A percentile compares a stretch with the other conserved stretches of the same genome.
These are phyloP conservation scores for Pythium guiyangense DNA, from an alignment of 352 stramenopile genomes.

Conservation along the genomic window DNA sequence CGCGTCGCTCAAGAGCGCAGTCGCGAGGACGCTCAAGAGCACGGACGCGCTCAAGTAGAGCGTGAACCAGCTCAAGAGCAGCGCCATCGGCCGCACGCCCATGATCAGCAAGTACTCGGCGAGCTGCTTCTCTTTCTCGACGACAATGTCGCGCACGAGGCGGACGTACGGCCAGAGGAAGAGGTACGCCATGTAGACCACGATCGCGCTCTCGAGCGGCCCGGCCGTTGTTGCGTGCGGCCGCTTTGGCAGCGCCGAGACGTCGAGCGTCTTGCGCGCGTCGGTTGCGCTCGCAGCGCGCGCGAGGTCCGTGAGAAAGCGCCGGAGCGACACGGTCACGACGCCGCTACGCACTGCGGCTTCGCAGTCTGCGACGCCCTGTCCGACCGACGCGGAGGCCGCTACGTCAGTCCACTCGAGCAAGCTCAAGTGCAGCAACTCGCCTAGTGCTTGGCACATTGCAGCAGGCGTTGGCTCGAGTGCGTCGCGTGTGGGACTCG, in stretches of 20 bases:
- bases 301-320: constrained; percentile 37
- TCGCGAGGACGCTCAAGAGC: constrained; percentile 41
- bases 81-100: constrained; percentile 65
- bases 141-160: constrained; percentile 82
- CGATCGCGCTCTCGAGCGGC: constrained; percentile 54
- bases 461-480: constrained; percentile 9
- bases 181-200: constrained; percentile 68
- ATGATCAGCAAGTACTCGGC: constrained; percentile 91
- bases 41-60: constrained; percentile 71
- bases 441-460: constrained; percentile 33
- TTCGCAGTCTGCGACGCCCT: constrained; percentile 21
- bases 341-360: constrained; percentile 20
- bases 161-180: constrained; percentile 87
- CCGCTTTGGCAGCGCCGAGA: constrained; percentile 32
- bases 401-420: constrained; percentile 50
- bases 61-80: constrained; percentile 76
- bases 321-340: constrained; percentile 10
- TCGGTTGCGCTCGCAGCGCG: constrained; percentile 25
- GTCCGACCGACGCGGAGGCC: constrained; percentile 25
- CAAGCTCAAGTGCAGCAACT: constrained; percentile 33
- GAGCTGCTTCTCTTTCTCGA: constrained; percentile 88
- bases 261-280: constrained; percentile 33
- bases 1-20: constrained; percentile 43
- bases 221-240: constrained; percentile 38
- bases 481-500: constrained; percentile 1